Conservation (phyloP, 2,329 filamentous ascomycete genomes). For the Aspergillus cejpii region DNA sequence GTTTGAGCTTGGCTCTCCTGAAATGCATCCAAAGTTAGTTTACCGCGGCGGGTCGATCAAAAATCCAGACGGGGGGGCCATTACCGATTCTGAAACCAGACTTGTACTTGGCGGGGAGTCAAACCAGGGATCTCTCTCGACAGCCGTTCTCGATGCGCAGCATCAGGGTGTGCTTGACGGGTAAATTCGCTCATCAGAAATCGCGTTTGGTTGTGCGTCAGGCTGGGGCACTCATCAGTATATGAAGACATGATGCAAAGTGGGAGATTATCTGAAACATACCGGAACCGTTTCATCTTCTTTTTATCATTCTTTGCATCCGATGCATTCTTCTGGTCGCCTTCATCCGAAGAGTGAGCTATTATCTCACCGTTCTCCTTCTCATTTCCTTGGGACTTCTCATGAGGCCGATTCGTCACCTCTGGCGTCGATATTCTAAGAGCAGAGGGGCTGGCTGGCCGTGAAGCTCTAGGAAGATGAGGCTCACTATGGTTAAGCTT, state of each 20-base stretch:
- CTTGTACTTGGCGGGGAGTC: constrained; percentile 87
- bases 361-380: constrained; percentile 14
- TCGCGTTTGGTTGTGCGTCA: constrained; percentile 94
- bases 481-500: constrained; percentile 20
- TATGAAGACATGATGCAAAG: background rate
- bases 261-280: background rate
- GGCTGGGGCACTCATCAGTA: constrained; percentile 44
- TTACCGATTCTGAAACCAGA: constrained; percentile 98
- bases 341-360: constrained; percentile 27
- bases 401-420: constrained; percentile 5
- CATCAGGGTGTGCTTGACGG: constrained; percentile 88
- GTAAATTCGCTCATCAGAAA: constrained; percentile 97
- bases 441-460: constrained; percentile 12
- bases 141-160: constrained; percentile 77
- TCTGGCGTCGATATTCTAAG: constrained; percentile 10
- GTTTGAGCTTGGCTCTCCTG: constrained; percentile 57
- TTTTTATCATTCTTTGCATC: constrained; percentile 33
- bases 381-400: constrained; percentile 16
- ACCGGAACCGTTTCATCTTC: constrained; percentile 43
- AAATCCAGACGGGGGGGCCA: constrained; percentile 18
- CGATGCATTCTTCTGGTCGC: constrained; percentile 24
- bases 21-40: constrained; percentile 9
- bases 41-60: background rate
- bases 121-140: constrained; percentile 86
- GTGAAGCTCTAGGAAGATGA: constrained; percentile 13